Evolutionary conservation across 345 rosid genomes (phyloP).

Genomic region (Salix viminalis): DNA sequence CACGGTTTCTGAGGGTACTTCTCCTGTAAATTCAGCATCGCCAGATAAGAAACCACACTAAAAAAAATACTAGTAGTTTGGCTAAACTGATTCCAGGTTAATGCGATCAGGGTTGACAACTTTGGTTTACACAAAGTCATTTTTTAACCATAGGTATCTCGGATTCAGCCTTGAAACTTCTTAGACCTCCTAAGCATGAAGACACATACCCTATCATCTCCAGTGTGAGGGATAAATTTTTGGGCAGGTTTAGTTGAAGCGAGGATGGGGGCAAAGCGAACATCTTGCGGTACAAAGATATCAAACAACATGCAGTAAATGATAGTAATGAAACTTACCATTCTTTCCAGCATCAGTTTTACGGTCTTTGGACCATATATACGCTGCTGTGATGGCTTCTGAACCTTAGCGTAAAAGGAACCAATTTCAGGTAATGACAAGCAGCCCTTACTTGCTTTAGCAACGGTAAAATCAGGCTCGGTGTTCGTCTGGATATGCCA

Average conservation of each 20-base stretch:
- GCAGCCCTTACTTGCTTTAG: conserved; percentile 76
- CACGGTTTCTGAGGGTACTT: conserved; percentile 85
- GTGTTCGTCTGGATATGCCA: conserved; percentile 88
- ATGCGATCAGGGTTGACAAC: background rate
- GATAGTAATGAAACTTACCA: conserved; percentile 44
- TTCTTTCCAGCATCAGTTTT: conserved; percentile 68
- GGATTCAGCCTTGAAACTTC: background rate
- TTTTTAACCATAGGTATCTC: background rate
- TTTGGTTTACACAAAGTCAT: background rate
- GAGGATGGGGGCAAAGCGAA: background rate
- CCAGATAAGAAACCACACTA: background rate
- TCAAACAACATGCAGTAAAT: background rate
- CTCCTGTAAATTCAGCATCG: conserved; percentile 43
- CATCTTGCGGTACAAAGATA: background rate
- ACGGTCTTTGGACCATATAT: conserved; percentile 76
- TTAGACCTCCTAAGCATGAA: background rate
- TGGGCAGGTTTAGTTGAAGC: background rate
- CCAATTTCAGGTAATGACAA: conserved; percentile 79
- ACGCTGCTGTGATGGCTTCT: conserved; percentile 74
- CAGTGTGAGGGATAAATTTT: background rate
- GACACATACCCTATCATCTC: background rate
- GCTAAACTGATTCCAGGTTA: background rate
- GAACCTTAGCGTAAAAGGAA: conserved; percentile 83
- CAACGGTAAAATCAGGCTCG: conserved; percentile 73
- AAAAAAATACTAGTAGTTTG: background rate